Conservation (phyloP, 2,329 filamentous ascomycete genomes). For the Phyllosticta capitalensis region DNA sequence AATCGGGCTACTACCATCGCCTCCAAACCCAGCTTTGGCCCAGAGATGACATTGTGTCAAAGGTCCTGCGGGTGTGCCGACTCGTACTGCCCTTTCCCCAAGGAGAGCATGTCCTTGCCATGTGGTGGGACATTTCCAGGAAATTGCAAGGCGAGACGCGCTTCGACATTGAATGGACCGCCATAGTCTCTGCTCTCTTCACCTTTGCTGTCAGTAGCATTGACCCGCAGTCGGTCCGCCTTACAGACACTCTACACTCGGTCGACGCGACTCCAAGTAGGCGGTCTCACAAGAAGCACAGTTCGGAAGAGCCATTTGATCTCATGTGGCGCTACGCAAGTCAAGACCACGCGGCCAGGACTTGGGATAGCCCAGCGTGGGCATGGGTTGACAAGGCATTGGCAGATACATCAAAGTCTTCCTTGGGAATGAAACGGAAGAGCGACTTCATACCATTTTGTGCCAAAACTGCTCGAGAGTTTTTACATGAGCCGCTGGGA, state of each 20-base stretch:
- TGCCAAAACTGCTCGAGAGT: conserved; percentile 26
- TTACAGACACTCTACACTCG: conserved; percentile 8
- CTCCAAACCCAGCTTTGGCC: conserved; percentile 24
- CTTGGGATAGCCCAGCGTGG: conserved; percentile 26
- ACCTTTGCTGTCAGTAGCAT: conserved; percentile 28
- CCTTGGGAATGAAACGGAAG: conserved; percentile 17
- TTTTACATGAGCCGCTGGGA: conserved; percentile 25
- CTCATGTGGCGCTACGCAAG: conserved; percentile 24
- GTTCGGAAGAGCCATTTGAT: conserved; percentile 5
- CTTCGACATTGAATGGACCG: conserved; percentile 26
- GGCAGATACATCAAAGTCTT: conserved; percentile 11
- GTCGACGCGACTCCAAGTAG: conserved; percentile 2
- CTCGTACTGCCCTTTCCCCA: conserved; percentile 26
- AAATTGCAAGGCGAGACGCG: conserved; percentile 14
- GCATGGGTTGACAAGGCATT: conserved; percentile 21
- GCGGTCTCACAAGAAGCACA: neutral
- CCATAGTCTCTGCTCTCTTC: conserved; percentile 32
- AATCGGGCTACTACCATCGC: conserved; percentile 23
- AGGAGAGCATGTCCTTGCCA: conserved; percentile 27
- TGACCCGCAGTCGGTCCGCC: conserved; percentile 21
- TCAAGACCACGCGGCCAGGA: conserved; percentile 19
- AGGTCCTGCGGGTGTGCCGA: conserved; percentile 24
- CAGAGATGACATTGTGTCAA: conserved; percentile 18
- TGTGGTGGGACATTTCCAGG: conserved; percentile 30
- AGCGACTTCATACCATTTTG: conserved; percentile 20